Conservation (phyloP, 805 yeast species). For the Hermanozyma aechmeae region DNA sequence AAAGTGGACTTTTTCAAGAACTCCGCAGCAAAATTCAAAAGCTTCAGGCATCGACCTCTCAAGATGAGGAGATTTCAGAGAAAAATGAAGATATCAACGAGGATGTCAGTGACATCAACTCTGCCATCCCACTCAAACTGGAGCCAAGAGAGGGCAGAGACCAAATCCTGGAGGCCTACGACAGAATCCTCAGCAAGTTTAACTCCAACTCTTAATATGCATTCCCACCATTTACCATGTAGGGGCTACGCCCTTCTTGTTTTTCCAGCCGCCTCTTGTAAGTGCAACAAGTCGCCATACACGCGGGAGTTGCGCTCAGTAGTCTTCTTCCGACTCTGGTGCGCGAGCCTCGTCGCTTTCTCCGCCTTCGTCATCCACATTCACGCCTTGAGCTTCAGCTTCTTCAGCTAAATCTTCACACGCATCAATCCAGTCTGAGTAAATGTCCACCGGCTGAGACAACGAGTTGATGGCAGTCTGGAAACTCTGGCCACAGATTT, state of each 20-base stretch:
- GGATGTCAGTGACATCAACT: slow-evolving; percentile 1
- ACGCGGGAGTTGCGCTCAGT: too few species aligned
- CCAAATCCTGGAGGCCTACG: slow-evolving; percentile 13
- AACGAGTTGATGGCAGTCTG: slow-evolving; percentile 79
- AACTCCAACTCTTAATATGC: too few species aligned
- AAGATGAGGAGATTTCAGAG: slow-evolving; percentile 1
- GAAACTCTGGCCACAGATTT: slow-evolving; percentile 89
- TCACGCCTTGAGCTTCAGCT: slow-evolving; percentile 18
- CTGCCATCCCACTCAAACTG: not conserved
- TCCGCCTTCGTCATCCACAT: slow-evolving; percentile 13
- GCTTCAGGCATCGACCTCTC: slow-evolving; percentile 2
- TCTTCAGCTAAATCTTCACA: slow-evolving; percentile 82
- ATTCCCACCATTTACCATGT: too few species aligned
- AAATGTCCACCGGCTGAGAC: slow-evolving; percentile 88
- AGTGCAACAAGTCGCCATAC: too few species aligned
- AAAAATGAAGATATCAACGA: slow-evolving; percentile 1
- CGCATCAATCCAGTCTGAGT: slow-evolving; percentile 97
- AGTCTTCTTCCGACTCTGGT: too few species aligned
- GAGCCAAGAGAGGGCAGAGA: slow-evolving; percentile 3
- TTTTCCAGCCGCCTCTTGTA: too few species aligned
- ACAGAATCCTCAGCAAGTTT: slow-evolving; percentile 10
- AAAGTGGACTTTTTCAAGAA: not conserved
- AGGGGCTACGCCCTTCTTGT: too few species aligned
- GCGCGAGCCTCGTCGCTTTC: too few species aligned
- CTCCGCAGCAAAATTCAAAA: not conserved